phyloP scores from a whole-genome alignment of 257 asterid genomes.

The Schizonepeta tenuifolia region DNA sequence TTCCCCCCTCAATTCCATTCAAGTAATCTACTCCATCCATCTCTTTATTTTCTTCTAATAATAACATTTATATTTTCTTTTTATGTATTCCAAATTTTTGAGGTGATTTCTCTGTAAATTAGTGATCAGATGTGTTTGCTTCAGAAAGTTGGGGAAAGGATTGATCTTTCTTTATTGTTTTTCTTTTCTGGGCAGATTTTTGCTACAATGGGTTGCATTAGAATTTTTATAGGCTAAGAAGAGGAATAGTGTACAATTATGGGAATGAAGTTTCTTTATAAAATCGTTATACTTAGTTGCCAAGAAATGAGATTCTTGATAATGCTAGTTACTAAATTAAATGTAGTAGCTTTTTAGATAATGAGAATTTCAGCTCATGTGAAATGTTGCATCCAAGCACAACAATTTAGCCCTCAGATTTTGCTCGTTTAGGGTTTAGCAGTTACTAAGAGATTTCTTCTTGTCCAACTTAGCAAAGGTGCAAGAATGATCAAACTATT shows the following conservation, averaged over 20 bases:
- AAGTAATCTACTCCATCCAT: conserved; percentile 38
- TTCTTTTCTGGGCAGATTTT: not conserved
- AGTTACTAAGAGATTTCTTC: not conserved
- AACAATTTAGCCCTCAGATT: conserved; percentile 2
- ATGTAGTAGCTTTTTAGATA: conserved; percentile 16
- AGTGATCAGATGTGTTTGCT: not conserved
- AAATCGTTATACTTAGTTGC: not conserved
- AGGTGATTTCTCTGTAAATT: not conserved
- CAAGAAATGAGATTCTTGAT: conserved; percentile 4
- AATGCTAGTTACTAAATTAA: not conserved
- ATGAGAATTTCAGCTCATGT: not conserved
- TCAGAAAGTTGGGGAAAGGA: not conserved
- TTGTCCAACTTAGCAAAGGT: not conserved
- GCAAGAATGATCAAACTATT: not conserved
- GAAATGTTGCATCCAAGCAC: conserved; percentile 13
- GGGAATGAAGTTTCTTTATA: not conserved
- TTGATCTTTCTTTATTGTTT: not conserved
- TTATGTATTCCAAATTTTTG: not conserved
- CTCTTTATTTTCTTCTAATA: not conserved
- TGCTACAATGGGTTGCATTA: conserved; percentile 22
- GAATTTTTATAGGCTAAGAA: conserved; percentile 6
- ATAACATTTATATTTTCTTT: not conserved
- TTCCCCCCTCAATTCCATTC: too few species aligned
- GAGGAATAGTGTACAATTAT: not conserved
- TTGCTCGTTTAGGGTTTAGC: not conserved